Base-by-base conservation (phyloP, 148 eudicot species). In the Persicaria tinctoria region DNA sequence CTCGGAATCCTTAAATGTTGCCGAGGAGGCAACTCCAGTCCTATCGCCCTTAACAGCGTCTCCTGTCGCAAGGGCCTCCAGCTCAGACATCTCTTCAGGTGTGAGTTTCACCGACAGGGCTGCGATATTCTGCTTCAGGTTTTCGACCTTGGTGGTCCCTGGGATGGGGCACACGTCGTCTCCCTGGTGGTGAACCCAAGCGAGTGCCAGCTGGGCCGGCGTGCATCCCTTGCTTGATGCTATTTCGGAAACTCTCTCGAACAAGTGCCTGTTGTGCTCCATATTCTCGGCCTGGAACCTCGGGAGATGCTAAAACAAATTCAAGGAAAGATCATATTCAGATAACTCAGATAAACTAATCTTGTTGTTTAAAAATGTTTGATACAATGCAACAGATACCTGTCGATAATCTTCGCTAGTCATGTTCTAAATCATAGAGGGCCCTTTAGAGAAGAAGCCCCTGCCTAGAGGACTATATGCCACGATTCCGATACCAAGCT, bases 131-230 rank as follows among this genome's bases (percentile, higher is more conserved):
- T 78, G 82, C 69, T 83, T 79, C 57, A 85, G 78, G 74, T 83
- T 85, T 16, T 83, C 81, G 27, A 81, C 73, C 81, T 83, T 85
- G 13, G 88, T 83, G 76, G 88, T 85, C 48, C 88, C 85, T 1
- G 88, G 88, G 14, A 85, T 83, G 8, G 85, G 85, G 38, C 81
- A 80, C 14, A 85, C 85, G 16, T 85, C 83, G 2, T 76, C 76
- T 32, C 85, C 85, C 17, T 80, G 88, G 76, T 85, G 82, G 23
- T 82, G 85, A n/a, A 85, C 84, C 88, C 88, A 85, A 0, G 88
- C 88, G 8, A 85, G 81, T 3, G 84, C 87, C 62, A 85, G 76
- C 27, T 85, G 87, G 13, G 80, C 85, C 4, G 83, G 80, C 60
- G 87, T 85, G 79, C 83, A 85, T 6, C 84, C 84, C 76, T 82